Base-by-base conservation (phyloP, 345 rosid genomes). In the Melaleuca quinquenervia region DNA sequence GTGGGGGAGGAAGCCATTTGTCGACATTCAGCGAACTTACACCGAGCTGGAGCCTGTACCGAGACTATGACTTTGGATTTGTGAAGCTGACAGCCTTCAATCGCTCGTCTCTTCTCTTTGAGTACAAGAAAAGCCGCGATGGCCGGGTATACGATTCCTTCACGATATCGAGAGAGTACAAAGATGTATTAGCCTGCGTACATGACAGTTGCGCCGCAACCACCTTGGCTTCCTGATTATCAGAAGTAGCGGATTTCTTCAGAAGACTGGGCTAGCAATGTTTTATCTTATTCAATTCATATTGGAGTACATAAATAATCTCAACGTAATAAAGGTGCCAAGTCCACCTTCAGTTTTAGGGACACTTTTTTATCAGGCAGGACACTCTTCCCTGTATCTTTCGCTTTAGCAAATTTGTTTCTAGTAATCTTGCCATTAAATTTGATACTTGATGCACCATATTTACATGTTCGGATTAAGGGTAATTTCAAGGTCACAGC, bases 61-160 rank as follows among this genome's bases (percentile, higher is more conserved):
- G 94, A 88, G 98, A 96, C 85, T 91, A 87, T 29, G 98, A 96
- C 86, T 94, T 7, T 32, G 98, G 99, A 58, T 97, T 95, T 84
- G 98, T 92, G 48, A 96, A 97, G 90, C 45, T 96, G 89, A 96
- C 98, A 6, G 95, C 98, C 51, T 91, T 91, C 15, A 91, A 96
- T 83, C 97, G 92, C 82, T 94, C 99, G 15, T 92, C 91, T n/a
- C 91, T 97, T 87, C 92, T 93, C 10, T 94, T 94, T 49, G 99
- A 97, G 94, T 97, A 97, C 91, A 95, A 94, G 91, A 97, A 90
- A 90, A 97, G 98, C 90, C 84, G 95, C 11, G 92, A 92, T 3
- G 98, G 98, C 32, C 86, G 90, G 88, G 95, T 96, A 12, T 87
- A 94, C 22, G 99, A 97, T 90, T 92, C 94, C 49, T 97, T 97